Evolutionary conservation across 306 rosid genomes (phyloP).

Genomic region (Rosa chinensis): DNA sequence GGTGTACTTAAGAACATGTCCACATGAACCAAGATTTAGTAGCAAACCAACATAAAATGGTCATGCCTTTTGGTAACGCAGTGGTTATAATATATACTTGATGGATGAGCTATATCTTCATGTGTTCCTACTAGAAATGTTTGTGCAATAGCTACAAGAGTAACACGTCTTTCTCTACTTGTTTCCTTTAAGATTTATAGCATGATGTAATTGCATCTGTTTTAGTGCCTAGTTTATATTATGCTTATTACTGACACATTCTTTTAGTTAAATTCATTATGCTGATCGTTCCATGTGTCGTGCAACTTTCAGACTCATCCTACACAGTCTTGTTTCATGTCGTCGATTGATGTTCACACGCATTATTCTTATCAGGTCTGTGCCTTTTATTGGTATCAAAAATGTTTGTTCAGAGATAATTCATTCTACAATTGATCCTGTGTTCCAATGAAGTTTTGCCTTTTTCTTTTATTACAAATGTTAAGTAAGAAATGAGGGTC

Average conservation of each 20-base stretch:
- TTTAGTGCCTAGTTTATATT: conserved; percentile 1
- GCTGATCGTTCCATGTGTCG: conserved; percentile 1
- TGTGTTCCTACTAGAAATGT: not conserved
- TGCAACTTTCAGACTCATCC: conserved; percentile 83
- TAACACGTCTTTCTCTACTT: not conserved
- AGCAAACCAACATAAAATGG: not conserved
- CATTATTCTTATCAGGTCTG: conserved; percentile 98
- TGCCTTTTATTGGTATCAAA: not conserved
- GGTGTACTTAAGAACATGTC: not conserved
- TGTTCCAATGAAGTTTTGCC: not conserved
- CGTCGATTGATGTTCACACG: conserved; percentile 93
- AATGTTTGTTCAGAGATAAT: not conserved
- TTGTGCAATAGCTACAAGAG: too few species aligned
- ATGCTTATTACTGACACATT: not conserved
- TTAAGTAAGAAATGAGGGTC: not conserved
- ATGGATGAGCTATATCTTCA: not conserved
- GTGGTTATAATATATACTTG: not conserved
- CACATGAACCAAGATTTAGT: not conserved
- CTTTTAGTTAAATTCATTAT: not conserved
- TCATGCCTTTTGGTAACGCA: not conserved
- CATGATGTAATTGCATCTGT: not conserved
- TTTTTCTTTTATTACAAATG: not conserved
- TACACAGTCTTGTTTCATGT: conserved; percentile 99
- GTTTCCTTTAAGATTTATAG: not conserved
- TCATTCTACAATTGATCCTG: not conserved